A percentile compares a stretch with the other conserved stretches of the same genome.
These are phyloP conservation scores for Aspergillus ochraceoroseus DNA, from an alignment of 2,329 filamentous ascomycete genomes.

Conservation along the genomic window DNA sequence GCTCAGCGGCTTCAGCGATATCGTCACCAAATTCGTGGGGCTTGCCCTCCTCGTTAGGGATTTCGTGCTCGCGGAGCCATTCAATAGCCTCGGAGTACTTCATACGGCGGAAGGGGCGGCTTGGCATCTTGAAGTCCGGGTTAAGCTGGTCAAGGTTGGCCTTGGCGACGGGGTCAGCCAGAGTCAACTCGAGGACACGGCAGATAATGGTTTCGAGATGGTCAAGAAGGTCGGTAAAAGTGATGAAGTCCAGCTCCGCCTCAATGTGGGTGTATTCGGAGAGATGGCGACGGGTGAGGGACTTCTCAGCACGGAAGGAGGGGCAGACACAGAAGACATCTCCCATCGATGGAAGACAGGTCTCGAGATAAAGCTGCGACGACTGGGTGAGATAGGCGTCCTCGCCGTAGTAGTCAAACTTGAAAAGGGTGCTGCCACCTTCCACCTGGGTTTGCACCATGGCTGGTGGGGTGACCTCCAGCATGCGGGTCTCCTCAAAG, in stretches of 20 bases:
- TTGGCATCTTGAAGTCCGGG: slow-evolving; percentile 77
- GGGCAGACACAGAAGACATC: slow-evolving; percentile 98
- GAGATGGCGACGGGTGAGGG: slow-evolving; percentile 85
- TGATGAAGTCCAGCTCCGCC: slow-evolving; percentile 92
- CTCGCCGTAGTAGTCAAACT: slow-evolving; percentile 82
- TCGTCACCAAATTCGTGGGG: slow-evolving; percentile 92
- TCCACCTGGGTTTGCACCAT: slow-evolving; percentile 95
- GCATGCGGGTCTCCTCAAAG: slow-evolving; percentile 70
- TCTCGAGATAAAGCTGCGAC: slow-evolving; percentile 96
- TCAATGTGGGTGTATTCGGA: slow-evolving; percentile 97
- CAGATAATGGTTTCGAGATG: slow-evolving; percentile 88
- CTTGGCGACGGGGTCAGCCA: slow-evolving; percentile 68
- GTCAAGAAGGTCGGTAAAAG: slow-evolving; percentile 77
- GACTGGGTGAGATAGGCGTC: slow-evolving; percentile 93
- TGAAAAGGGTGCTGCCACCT: slow-evolving; percentile 86
- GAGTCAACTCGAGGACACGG: slow-evolving; percentile 71
- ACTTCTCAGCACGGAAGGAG: slow-evolving; percentile 97
- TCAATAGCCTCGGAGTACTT: slow-evolving; percentile 88
- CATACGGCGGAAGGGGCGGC: slow-evolving; percentile 89
- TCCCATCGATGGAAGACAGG: slow-evolving; percentile 80
- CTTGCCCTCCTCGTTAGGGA: slow-evolving; percentile 87
- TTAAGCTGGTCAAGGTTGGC: slow-evolving; percentile 78
- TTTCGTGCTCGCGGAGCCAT: slow-evolving; percentile 86
- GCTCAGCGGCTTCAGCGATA: slow-evolving; percentile 95
- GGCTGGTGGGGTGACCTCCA: slow-evolving; percentile 82